Evolutionary conservation across 176 grass and related monocot species (phyloP).

Genomic region (Juncus effusus): DNA sequence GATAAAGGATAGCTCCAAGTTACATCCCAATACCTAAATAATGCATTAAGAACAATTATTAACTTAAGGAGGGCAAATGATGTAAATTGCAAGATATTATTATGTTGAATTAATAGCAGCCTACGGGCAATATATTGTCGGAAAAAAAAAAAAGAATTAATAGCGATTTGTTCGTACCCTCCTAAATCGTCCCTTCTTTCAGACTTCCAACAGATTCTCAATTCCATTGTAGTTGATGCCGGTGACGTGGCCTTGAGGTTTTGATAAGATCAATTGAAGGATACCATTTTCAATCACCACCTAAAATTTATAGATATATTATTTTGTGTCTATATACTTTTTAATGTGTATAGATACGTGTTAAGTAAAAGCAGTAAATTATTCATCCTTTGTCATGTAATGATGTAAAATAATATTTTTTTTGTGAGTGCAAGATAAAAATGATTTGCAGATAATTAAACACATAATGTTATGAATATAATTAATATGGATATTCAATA

Average conservation of each 20-base stretch:
- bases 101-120: background rate
- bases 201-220: conserved; percentile 35
- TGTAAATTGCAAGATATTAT: background rate
- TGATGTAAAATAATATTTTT: background rate
- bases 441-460: background rate
- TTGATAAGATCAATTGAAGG: conserved; percentile 54
- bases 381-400: background rate
- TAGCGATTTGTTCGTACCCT: conserved; percentile 23
- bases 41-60: background rate
- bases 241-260: conserved; percentile 46
- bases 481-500: no score
- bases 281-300: conserved; percentile 68
- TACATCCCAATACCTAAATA: conserved; percentile 65
- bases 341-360: background rate
- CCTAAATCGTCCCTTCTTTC: conserved; percentile 15
- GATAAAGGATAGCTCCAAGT: conserved; percentile 39
- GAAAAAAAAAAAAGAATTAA: background rate
- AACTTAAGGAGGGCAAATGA: background rate
- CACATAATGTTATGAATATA: background rate
- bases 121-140: no score
- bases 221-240: conserved; percentile 49
- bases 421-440: background rate
- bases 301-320: conserved; percentile 24
- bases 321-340: background rate
- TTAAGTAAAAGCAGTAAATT: background rate